Conservation (phyloP, 2,329 filamentous ascomycete genomes). For the Diaporthe citriasiana region DNA sequence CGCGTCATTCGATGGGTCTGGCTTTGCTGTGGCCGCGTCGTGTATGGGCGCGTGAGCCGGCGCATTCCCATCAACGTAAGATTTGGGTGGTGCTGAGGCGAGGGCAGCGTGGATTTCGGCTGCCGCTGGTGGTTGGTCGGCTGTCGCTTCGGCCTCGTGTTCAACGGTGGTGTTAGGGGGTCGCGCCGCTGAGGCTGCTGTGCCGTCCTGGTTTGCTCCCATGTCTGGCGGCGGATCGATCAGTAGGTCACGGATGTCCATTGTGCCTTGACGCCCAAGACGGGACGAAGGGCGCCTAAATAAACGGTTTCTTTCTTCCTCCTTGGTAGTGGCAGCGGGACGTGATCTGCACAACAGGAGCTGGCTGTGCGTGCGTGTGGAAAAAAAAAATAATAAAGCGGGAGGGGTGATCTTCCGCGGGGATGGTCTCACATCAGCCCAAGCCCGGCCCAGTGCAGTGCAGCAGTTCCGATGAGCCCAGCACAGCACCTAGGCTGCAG, state of each 20-base stretch:
- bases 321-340: background rate
- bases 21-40: background rate
- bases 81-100: background rate
- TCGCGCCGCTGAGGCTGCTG: constrained; percentile 4
- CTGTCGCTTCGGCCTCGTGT: constrained; percentile 10
- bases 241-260: constrained; percentile 31
- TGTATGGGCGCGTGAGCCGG: background rate
- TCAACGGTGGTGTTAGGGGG: background rate
- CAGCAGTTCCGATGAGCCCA: constrained; percentile 6
- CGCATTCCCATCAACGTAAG: background rate
- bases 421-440: constrained; percentile 28
- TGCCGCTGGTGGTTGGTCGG: constrained; percentile 14
- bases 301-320: constrained; percentile 2
- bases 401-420: constrained; percentile 9
- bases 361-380: background rate
- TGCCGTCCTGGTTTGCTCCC: constrained; percentile 27
- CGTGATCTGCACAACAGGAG: background rate
- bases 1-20: background rate
- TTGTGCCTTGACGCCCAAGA: constrained; percentile 12
- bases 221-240: constrained; percentile 32
- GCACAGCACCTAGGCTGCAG: constrained; percentile 31
- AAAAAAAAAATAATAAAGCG: constrained; percentile 10
- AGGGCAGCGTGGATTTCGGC: constrained; percentile 9
- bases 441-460: background rate
- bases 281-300: constrained; percentile 25